Conservation (phyloP, 257 asterid species). For the Solanum paucissectum region DNA sequence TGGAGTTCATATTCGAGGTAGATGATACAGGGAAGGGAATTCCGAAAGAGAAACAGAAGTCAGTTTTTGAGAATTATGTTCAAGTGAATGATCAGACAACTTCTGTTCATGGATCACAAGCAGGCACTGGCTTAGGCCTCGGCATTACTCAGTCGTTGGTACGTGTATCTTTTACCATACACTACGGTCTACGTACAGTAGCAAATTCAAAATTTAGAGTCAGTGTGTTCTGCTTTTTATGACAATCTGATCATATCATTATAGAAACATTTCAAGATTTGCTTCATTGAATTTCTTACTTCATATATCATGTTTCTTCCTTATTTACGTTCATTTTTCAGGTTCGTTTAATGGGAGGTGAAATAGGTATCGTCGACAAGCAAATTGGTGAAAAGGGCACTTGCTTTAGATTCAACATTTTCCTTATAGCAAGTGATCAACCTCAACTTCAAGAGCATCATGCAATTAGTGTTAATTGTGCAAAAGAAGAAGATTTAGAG, state of each 20-base stretch:
- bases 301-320: neutral
- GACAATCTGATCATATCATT: neutral
- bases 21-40: constrained; percentile 31
- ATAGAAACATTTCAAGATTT: neutral
- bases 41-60: constrained; percentile 33
- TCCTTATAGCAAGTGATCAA: constrained; percentile 8
- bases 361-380: constrained; percentile 49
- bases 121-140: constrained; percentile 79
- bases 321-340: neutral
- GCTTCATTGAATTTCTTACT: neutral
- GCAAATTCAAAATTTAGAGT: neutral
- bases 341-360: constrained; percentile 81
- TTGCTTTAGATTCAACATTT: constrained; percentile 42
- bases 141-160: constrained; percentile 85
- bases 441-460: neutral
- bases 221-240: neutral
- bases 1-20: constrained; percentile 65
- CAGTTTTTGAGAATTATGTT: constrained; percentile 69
- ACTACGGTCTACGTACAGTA: neutral
- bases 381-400: constrained; percentile 46
- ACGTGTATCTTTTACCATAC: neutral
- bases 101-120: constrained; percentile 8
- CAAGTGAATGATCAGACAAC: constrained; percentile 43
- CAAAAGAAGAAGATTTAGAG: constrained; percentile 16
- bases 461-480: neutral